These are phyloP conservation scores for Pseudogymnoascus sp. DNA, from an alignment of 2,329 filamentous ascomycete genomes.

Conservation along the genomic window DNA sequence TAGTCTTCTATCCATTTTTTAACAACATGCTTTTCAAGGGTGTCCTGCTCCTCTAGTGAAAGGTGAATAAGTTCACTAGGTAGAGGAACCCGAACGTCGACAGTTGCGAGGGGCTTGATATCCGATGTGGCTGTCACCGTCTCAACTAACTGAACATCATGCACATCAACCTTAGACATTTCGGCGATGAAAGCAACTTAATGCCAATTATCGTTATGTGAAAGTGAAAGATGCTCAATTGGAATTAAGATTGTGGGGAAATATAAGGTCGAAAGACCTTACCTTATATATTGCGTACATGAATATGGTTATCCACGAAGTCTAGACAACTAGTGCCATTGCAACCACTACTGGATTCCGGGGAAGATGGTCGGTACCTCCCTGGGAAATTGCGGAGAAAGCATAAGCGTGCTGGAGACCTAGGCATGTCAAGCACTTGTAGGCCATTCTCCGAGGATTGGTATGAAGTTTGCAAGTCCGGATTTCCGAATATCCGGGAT, in stretches of 20 bases:
- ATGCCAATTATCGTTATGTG: background rate
- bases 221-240: background rate
- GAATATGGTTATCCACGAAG: background rate
- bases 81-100: background rate
- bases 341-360: background rate
- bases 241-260: background rate
- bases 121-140: background rate
- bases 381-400: background rate
- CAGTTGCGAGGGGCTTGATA: background rate
- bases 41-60: background rate
- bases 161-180: background rate
- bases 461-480: background rate
- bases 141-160: background rate
- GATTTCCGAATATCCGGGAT: background rate
- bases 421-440: background rate
- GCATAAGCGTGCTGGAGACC: background rate
- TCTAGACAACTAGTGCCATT: background rate
- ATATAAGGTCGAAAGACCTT: background rate
- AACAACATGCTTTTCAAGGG: slow-evolving; percentile 8
- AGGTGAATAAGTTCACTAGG: slow-evolving; percentile 4
- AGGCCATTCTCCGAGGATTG: background rate
- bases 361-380: background rate
- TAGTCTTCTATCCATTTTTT: background rate
- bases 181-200: background rate
- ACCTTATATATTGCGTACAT: background rate